A percentile compares a stretch with the other conserved stretches of the same genome.
phyloP scores from a whole-genome alignment of 345 rosid genomes.

The Eucalyptus sp. region DNA sequence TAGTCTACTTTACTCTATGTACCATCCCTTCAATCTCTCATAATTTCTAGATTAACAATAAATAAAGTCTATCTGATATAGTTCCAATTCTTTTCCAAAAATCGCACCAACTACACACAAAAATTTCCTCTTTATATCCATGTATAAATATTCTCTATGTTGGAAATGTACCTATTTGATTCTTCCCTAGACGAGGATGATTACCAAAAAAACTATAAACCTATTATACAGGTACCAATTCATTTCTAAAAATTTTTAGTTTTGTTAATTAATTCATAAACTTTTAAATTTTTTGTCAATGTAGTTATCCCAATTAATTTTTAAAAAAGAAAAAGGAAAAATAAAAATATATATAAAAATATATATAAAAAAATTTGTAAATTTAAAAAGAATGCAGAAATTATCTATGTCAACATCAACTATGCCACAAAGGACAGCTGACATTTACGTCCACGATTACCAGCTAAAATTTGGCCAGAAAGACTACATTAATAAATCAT shows the following conservation, averaged over 20 bases:
- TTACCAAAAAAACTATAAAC: not conserved
- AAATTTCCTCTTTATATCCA: not conserved
- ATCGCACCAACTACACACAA: not conserved
- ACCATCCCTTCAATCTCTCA: not conserved
- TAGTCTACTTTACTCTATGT: not conserved
- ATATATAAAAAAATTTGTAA: not conserved
- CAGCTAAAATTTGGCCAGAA: fast-evolving
- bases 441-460: fast-evolving
- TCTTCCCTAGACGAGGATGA: not conserved
- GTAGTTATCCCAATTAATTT: not conserved
- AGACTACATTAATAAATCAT: not conserved
- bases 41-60: not conserved
- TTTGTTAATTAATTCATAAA: not conserved
- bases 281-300: fast-evolving
- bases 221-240: fast-evolving
- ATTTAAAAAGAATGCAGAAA: not conserved
- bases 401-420: fast-evolving
- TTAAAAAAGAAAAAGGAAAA: not conserved
- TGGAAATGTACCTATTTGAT: not conserved
- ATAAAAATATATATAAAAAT: not conserved
- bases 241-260: not conserved
- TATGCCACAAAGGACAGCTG: fast-evolving
- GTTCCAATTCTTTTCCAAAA: not conserved
- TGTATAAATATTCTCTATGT: not conserved
- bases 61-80: not conserved